Percentiles rank a stretch among this genome's conserved stretches.
These are phyloP conservation scores for Hemileccinum rubropunctum DNA, from an alignment of 768 basidiomycete genomes.

Conservation along the genomic window DNA sequence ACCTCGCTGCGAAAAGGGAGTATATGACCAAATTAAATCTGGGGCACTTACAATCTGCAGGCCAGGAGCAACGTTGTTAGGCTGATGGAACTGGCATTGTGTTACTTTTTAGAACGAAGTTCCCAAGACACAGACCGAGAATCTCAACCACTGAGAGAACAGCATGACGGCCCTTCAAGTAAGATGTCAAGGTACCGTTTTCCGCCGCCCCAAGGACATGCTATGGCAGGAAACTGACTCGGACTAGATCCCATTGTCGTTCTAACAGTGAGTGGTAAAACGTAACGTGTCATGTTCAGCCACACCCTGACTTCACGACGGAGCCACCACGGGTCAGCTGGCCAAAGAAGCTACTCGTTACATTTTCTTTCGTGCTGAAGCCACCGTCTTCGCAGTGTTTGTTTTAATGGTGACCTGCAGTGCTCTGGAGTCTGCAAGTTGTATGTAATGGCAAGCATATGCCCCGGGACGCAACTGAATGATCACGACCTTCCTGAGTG, in stretches of 20 bases:
- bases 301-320: slow-evolving; percentile 23
- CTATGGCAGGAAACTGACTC: slow-evolving; percentile 20
- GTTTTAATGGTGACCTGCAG: background rate
- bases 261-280: slow-evolving; percentile 23
- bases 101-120: background rate
- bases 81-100: background rate
- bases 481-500: background rate
- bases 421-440: background rate
- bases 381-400: background rate
- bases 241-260: slow-evolving; percentile 22
- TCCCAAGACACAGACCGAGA: slow-evolving; percentile 7
- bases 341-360: background rate
- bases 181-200: slow-evolving; percentile 21
- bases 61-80: background rate
- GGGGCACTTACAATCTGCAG: slow-evolving; percentile 3
- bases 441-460: too few relatives aligned
- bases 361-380: background rate
- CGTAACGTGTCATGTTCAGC: slow-evolving; percentile 20
- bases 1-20: too few relatives aligned
- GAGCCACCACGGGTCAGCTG: slow-evolving; percentile 12
- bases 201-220: slow-evolving; percentile 27
- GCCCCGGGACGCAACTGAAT: background rate
- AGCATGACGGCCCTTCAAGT: slow-evolving; percentile 5
- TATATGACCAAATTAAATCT: too few relatives aligned
- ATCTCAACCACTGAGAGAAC: slow-evolving; percentile 4